phyloP scores from a whole-genome alignment of 176 grass and related monocot genomes.

The Eragrostis nindensis region DNA sequence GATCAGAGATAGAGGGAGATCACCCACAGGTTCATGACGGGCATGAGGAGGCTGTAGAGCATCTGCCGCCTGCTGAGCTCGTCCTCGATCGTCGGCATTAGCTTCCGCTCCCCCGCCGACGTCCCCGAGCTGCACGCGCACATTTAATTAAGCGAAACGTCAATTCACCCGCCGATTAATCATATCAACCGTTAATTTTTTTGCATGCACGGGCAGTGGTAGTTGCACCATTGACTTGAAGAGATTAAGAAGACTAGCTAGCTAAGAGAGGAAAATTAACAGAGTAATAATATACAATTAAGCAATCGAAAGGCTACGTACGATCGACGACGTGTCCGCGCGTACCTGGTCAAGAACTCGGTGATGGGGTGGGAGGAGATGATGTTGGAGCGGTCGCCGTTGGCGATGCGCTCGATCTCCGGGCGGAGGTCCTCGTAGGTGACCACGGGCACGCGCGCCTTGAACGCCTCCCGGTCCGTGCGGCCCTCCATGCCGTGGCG shows the following conservation, averaged over 20 bases:
- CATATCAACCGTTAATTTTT: background rate
- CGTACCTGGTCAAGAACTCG: constrained; percentile 91
- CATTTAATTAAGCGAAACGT: constrained; percentile 32
- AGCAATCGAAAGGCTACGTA: background rate
- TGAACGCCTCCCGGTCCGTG: constrained; percentile 70
- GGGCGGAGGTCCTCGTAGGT: constrained; percentile 87
- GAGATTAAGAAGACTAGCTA: background rate
- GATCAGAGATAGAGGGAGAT: background rate
- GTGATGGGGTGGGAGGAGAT: constrained; percentile 83
- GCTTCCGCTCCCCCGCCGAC: constrained; percentile 96
- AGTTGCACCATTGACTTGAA: background rate
- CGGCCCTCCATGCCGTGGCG: constrained; percentile 63
- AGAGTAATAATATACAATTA: too few relatives aligned
- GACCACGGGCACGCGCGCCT: constrained; percentile 70
- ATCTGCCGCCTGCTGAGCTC: constrained; percentile 78
- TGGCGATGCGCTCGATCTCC: constrained; percentile 92
- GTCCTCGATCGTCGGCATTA: constrained; percentile 90
- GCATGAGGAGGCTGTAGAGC: constrained; percentile 94
- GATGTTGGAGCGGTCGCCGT: constrained; percentile 87
- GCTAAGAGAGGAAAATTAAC: background rate
- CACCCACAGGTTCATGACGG: constrained; percentile 90
- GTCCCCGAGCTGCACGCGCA: constrained; percentile 76
- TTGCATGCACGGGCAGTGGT: background rate
- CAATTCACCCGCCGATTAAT: background rate
- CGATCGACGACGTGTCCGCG: background rate